Percentiles rank a stretch among this genome's conserved stretches.
These are phyloP conservation scores for Dendrocalamus latiflorus DNA, from an alignment of 202 grass and related monocot species.

Conservation along the genomic window DNA sequence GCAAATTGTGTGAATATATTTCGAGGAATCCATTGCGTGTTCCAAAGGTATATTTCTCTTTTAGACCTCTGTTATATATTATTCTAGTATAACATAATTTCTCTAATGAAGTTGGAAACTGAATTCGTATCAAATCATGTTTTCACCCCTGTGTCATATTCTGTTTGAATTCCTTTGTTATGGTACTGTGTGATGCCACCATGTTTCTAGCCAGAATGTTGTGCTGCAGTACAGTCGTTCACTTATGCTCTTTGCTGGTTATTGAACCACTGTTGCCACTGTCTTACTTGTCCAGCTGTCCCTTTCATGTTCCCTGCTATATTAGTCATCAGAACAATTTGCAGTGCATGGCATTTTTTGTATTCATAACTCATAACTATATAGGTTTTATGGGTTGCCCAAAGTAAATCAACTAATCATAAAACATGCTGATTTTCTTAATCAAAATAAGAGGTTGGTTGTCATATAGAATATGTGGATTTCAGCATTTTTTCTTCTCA, in stretches of 20 bases:
- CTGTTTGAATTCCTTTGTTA: background rate
- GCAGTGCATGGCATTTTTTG: background rate
- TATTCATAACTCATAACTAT: background rate
- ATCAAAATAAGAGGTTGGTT: background rate
- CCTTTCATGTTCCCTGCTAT: background rate
- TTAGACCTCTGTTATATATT: background rate
- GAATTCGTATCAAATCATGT: background rate
- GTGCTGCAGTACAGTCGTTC: background rate
- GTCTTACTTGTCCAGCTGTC: background rate
- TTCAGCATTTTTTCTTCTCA: background rate
- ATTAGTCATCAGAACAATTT: background rate
- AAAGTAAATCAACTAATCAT: background rate
- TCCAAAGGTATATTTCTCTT: slow-evolving; percentile 62
- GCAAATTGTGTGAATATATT: slow-evolving; percentile 96
- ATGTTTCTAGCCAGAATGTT: background rate
- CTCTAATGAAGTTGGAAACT: background rate
- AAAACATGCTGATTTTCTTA: background rate
- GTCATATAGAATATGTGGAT: background rate
- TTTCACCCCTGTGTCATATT: background rate
- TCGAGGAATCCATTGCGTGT: slow-evolving; percentile 85
- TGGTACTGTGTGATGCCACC: background rate
- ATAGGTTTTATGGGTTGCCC: background rate
- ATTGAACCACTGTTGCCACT: background rate
- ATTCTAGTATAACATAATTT: background rate
- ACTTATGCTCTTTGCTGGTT: background rate